Evolutionary conservation across 2,329 filamentous ascomycete species (phyloP), one percentile per base, ranked within the genome.

Genomic region (Dactylellina sp.): DNA sequence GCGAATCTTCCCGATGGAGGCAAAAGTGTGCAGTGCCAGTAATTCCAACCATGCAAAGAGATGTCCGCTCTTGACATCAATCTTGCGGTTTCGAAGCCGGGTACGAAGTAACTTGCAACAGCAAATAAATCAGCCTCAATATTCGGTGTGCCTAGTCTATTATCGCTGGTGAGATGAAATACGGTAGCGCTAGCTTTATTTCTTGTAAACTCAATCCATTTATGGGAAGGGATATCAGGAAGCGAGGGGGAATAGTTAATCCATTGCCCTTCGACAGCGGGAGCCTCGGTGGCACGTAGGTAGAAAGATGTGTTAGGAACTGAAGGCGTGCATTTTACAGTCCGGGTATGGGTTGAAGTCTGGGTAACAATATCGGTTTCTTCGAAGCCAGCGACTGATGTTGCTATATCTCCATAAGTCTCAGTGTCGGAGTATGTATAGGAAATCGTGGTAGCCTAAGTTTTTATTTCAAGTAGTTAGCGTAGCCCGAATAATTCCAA

Each of bases 271-370:
- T 59, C 12, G 22, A 74, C 49, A 7, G 20, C n/a, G 5, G 60
- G 53, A 5, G 39, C 55, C n/a, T 63, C 28, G 2, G 68, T 74
- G 16, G 68, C 68, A 16, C 57, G 68, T 14, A 74, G 68, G 25
- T 61, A 66, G 35, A 74, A 74, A 1, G 35, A 60, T 20, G 68
- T 6, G 40, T 55, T 65, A 7, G 60, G 59, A 1, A 53, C 42
- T 22, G 37, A 46, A 2, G 68, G 53, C 18, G 68, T 61, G 47
- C 68, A 74, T 40, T 53, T 65, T 46, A 74, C 47, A 2, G 68
- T 74, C 5, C 52, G 57, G 5, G 68, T 65, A n/a, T 74, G 60
- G 2, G 68, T 74, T 1, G 55, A 55, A 1, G 50, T 32, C 1
- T 40, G n/a, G 3, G 39, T 39, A 16, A 24, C 28, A 3, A 2